Evolutionary conservation across 805 yeast genomes (phyloP).

Genomic region (Brettanomyces nanus): DNA sequence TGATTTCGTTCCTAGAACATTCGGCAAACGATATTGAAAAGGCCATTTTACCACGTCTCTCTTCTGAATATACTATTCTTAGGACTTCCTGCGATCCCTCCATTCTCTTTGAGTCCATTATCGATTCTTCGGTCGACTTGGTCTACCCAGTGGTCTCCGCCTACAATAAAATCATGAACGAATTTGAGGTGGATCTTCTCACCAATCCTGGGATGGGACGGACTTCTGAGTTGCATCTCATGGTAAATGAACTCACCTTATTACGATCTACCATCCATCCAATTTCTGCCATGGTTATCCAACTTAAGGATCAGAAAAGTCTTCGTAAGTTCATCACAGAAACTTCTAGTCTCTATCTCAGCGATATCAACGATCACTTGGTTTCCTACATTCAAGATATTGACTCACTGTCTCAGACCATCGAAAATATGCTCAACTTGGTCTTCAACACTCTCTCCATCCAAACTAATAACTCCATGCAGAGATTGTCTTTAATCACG

Average conservation of each 20-base stretch:
- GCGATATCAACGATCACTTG: constrained; percentile 52
- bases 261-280: constrained; percentile 41
- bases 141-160: constrained; percentile 46
- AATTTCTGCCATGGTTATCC: constrained; percentile 36
- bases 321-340: constrained; percentile 29
- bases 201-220: constrained; percentile 41
- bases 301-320: constrained; percentile 33
- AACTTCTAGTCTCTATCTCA: constrained; percentile 37
- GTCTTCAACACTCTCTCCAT: constrained; percentile 52
- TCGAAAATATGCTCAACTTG: constrained; percentile 41
- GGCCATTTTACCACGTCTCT: constrained; percentile 42
- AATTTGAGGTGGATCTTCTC: constrained; percentile 44
- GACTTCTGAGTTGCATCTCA: constrained; percentile 44
- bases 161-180: constrained; percentile 39
- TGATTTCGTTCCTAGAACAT: constrained; percentile 50
- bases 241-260: constrained; percentile 44
- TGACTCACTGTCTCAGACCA: constrained; percentile 43
- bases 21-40: constrained; percentile 44
- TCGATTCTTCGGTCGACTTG: constrained; percentile 48
- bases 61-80: constrained; percentile 37
- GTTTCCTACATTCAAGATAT: constrained; percentile 44
- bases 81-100: constrained; percentile 45
- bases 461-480: constrained; percentile 47
- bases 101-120: constrained; percentile 42
- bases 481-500: constrained; percentile 44